Evolutionary conservation across 345 rosid species (phyloP), one percentile per base, ranked within the genome.

Genomic region (Raphanus raphanistrum): DNA sequence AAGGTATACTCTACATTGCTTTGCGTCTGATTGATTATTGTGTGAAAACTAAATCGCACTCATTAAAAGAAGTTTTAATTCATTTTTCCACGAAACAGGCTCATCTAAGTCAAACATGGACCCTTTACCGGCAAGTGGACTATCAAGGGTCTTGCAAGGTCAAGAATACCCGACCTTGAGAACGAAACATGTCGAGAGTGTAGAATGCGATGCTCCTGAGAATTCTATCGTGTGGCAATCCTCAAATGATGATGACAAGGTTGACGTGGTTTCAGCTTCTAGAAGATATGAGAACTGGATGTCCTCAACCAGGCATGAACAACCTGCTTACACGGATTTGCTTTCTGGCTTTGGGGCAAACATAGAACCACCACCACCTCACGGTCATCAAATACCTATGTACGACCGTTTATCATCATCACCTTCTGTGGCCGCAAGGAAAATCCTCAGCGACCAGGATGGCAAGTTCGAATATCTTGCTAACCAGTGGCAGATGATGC

Each of bases 81-180:
- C 10, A 5, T 32, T 66, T 50, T 69, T 21, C 13, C n/a, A 31
- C 10, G 0, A 7, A 33, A 66, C 71, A 89, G 88, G 89, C 63
- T 75, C 84, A 43, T 72, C 82, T 55, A 87, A 83, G 74, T 69
- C 78, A 27, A 83, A 76, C 67, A 73, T 79, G 82, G 93, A 86
- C 89, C 88, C 90, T 84, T 77, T 85, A 76, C 77, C 85, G 2
- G 77, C 82, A 32, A 84, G 79, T 76, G 90, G 85, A 50, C 83
- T 85, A 71, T 81, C 95, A 28, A 92, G 87, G 89, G 89, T 86
- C 89, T 83, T 90, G 86, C 91, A 88, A 88, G 91, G 89, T 83
- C 94, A 87, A 87, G 94, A 89, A 84, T 83, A 78, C 67, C 25
- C 87, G 79, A 81, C 92, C 94, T 88, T 86, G 86, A 84, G 92